These are phyloP conservation scores for Lactarius psammicola DNA, from an alignment of 768 basidiomycete species.

Conservation along the genomic window DNA sequence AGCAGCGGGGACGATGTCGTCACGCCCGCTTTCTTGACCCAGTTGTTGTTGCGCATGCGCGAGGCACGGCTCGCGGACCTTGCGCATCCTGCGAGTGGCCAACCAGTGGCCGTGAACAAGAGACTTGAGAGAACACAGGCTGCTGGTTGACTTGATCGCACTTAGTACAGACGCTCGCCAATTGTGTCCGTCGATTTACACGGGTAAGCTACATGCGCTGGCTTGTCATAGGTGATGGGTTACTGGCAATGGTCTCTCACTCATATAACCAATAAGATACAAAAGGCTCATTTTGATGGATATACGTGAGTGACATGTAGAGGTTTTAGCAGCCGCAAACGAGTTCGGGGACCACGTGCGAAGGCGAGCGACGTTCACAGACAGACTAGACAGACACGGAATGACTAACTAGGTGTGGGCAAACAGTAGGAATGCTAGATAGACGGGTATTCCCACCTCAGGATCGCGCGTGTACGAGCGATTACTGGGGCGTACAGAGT, in stretches of 20 bases:
- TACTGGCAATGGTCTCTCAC: background rate
- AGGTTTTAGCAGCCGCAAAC: no score
- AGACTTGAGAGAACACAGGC: slow-evolving; percentile 71
- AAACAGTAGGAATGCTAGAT: no score
- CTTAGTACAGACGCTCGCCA: background rate
- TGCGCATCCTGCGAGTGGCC: slow-evolving; percentile 47
- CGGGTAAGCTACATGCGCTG: background rate
- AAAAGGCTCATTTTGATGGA: background rate
- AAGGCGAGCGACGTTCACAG: no score
- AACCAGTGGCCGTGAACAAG: slow-evolving; percentile 63
- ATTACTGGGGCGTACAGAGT: no score
- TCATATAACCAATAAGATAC: background rate
- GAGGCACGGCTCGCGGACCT: slow-evolving; percentile 60
- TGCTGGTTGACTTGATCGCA: slow-evolving; percentile 42
- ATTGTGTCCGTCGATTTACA: background rate
- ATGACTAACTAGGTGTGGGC: no score
- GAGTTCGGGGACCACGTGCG: no score
- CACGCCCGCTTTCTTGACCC: slow-evolving; percentile 58
- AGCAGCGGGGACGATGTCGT: slow-evolving; percentile 38
- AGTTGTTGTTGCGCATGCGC: slow-evolving; percentile 62
- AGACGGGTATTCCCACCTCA: no score
- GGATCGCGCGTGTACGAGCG: no score
- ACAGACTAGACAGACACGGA: no score
- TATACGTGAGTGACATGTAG: background rate
- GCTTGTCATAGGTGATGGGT: background rate